Base-by-base conservation (phyloP, 2,329 filamentous ascomycete genomes). In the Fusarium sp. region DNA sequence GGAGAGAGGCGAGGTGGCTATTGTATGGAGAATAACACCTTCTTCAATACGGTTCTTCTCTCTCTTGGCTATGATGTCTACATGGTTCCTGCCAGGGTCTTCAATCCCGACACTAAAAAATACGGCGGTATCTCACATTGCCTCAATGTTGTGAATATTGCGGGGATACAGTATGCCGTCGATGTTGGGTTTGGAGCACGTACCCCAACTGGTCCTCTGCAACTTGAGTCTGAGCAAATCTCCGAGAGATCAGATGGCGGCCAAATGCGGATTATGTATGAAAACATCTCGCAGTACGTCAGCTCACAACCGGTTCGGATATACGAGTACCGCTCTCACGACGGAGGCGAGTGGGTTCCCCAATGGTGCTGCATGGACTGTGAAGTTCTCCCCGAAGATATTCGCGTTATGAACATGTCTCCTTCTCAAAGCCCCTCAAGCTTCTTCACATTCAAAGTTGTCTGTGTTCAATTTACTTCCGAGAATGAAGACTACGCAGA, bases 1-100 rank as follows among this genome's bases (percentile, higher is more conserved):
- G 20, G 11, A 5, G 62, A 66, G 36, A 61, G 15, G 29, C 55
- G 63, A 21, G 63, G 63, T n/a, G 63, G 63, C 1, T 66, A 66
- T 13, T 66, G 63, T 2, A 66, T 66, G 61, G 63, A 66, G 14
- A 66, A 66, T 21, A 66, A 66, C 9, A 51, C 17, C 3, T 66
- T 66, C 18, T 66, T 66, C 18, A 41, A 66, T 11, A 51, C 63
- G 0, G 45, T 66, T 18, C 55, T 65, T 14, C 48, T 66, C 13
- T 55, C 62, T 0, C 9, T 65, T 0, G 62, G 62, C 0, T 65
- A 50, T 1, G 42, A 65, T 4, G 48, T 54, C 7, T 55, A 65
- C 3, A 55, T 55, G 62, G 54, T 49, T 7, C 39, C 37, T 8
- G 49, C 61, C 4, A 65, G 62, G 6, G 62, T 65, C 0, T 66